A percentile compares a stretch with the other conserved stretches of the same genome.
Conservation (phyloP, 805 yeast genomes). For the Hanseniaspora thailandica region DNA sequence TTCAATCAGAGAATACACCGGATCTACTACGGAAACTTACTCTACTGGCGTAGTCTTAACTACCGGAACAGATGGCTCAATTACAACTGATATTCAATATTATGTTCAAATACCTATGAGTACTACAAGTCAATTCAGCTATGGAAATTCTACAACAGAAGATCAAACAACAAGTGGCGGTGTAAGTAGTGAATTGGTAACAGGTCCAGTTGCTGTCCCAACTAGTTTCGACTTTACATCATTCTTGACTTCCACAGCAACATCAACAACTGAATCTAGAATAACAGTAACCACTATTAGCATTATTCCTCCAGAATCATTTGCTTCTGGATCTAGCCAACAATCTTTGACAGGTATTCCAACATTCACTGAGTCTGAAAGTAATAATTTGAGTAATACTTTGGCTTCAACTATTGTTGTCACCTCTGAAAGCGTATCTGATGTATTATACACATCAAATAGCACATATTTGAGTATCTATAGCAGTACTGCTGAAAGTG, state of each 20-base stretch:
- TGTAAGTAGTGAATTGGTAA: background rate
- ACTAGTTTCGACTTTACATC: background rate
- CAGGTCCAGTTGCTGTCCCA: background rate
- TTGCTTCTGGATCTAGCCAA: background rate
- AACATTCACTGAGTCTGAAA: background rate
- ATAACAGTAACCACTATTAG: background rate
- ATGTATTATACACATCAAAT: background rate
- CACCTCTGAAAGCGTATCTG: background rate
- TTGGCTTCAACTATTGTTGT: background rate
- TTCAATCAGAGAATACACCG: slow-evolving; percentile 13
- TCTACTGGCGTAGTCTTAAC: slow-evolving; percentile 13
- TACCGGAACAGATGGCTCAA: slow-evolving; percentile 17
- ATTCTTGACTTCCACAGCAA: background rate
- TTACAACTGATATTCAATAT: slow-evolving; percentile 15
- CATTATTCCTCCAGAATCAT: background rate
- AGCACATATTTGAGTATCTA: background rate
- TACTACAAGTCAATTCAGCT: background rate
- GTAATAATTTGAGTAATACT: background rate
- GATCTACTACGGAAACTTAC: slow-evolving; percentile 13
- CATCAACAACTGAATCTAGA: background rate
- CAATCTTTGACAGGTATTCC: background rate
- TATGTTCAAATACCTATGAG: slow-evolving; percentile 17
- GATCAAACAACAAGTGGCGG: background rate
- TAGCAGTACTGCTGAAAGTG: background rate
- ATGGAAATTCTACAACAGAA: background rate